These are phyloP conservation scores for Talaromyces sp. DNA, from an alignment of 2,329 filamentous ascomycete genomes.

Conservation along the genomic window DNA sequence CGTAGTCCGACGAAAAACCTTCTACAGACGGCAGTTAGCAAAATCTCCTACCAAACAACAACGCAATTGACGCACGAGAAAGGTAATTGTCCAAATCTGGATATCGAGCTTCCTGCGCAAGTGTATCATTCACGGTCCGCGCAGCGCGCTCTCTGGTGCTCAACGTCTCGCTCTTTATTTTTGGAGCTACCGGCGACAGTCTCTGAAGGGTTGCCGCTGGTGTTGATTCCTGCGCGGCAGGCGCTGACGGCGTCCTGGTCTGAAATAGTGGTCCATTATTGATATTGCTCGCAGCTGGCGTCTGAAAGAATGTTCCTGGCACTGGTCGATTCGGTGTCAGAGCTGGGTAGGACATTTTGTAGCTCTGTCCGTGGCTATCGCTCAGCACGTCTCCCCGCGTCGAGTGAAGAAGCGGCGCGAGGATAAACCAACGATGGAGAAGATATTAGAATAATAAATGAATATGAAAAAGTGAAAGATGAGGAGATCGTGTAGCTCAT, in stretches of 20 bases:
- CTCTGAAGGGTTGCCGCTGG: conserved; percentile 31
- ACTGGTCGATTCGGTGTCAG: conserved; percentile 44
- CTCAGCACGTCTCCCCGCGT: conserved; percentile 27
- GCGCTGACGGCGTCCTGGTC: conserved; percentile 28
- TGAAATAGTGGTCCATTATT: conserved; percentile 39
- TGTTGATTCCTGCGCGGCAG: conserved; percentile 32
- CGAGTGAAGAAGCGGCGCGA: conserved; percentile 24
- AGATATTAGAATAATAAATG: background rate
- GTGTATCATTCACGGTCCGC: conserved; percentile 74
- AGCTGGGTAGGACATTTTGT: conserved; percentile 44
- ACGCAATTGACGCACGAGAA: conserved; percentile 64
- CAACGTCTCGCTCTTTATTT: conserved; percentile 52
- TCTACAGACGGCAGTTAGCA: conserved; percentile 54
- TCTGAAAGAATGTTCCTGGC: conserved; percentile 44
- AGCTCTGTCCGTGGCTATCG: conserved; percentile 21
- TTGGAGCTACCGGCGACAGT: conserved; percentile 38
- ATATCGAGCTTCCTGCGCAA: conserved; percentile 74
- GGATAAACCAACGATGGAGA: background rate
- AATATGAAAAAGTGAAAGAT: background rate
- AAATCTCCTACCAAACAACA: conserved; percentile 8
- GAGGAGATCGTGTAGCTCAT: background rate
- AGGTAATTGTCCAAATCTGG: conserved; percentile 89
- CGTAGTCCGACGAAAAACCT: conserved; percentile 89
- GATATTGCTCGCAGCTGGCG: conserved; percentile 39
- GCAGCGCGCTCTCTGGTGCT: conserved; percentile 78